Percentiles rank a stretch among this genome's conserved stretches.
Conservation (phyloP, 805 yeast species). For the Naumovozyma dairenensis region DNA sequence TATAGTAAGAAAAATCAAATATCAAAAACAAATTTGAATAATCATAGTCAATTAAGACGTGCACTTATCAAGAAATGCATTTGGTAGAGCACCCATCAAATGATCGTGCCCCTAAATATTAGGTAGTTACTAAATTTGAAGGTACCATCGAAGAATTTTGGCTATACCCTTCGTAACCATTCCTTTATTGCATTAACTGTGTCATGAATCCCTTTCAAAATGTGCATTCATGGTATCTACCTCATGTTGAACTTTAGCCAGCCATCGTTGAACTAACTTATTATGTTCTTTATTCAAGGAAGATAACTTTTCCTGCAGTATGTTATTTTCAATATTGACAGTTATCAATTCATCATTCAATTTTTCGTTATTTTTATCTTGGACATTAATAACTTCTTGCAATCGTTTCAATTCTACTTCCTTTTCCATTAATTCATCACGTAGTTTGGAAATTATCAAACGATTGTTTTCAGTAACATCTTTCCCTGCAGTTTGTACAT, state of each 20-base stretch:
- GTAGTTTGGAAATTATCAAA: not conserved
- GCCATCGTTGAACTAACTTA: conserved; percentile 47
- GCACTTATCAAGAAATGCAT: no score
- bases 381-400: conserved; percentile 29
- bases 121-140: no score
- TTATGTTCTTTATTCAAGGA: conserved; percentile 40
- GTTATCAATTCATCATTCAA: conserved; percentile 61
- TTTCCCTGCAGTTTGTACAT: not conserved
- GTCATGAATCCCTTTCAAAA: no score
- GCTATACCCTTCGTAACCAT: no score
- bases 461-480: not conserved
- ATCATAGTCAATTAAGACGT: no score
- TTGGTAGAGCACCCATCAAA: no score
- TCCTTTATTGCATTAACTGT: no score
- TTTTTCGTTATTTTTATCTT: conserved; percentile 47
- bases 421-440: conserved; percentile 5
- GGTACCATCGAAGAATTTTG: no score
- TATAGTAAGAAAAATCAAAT: no score
- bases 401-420: conserved; percentile 22
- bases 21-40: no score
- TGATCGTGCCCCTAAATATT: no score
- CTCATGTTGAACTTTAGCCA: conserved; percentile 45
- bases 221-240: conserved; percentile 47
- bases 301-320: conserved; percentile 27
- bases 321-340: conserved; percentile 44